A percentile compares a stretch with the other conserved stretches of the same genome.
These are phyloP conservation scores for Pyrus hybrid DNA, from an alignment of 331 rosid species.

Conservation along the genomic window DNA sequence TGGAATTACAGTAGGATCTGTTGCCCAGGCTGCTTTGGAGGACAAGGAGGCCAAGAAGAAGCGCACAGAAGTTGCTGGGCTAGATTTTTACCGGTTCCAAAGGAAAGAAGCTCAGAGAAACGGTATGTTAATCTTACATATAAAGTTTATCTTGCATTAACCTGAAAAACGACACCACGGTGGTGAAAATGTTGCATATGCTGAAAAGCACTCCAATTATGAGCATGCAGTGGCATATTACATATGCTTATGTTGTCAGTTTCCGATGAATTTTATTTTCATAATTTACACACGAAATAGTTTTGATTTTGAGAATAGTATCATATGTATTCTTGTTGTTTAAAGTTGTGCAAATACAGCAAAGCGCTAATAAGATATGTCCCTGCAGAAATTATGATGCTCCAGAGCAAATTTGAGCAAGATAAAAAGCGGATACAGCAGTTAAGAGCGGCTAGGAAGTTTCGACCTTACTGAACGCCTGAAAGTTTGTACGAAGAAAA, in stretches of 20 bases:
- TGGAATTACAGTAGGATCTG: conserved; percentile 72
- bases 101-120: conserved; percentile 80
- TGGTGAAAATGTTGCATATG: not conserved
- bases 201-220: not conserved
- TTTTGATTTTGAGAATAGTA: not conserved
- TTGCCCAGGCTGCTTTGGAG: conserved; percentile 60
- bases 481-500: not conserved
- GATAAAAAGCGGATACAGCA: conserved; percentile 70
- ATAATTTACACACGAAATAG: not conserved
- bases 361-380: not conserved
- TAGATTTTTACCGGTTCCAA: conserved; percentile 81
- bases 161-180: not conserved
- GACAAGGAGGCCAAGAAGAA: conserved; percentile 60
- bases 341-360: not conserved
- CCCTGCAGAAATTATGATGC: conserved; percentile 65
- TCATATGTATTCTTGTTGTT: not conserved
- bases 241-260: not conserved
- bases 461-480: conserved; percentile 56
- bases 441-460: conserved; percentile 74
- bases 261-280: not conserved
- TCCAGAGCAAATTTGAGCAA: conserved; percentile 72
- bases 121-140: conserved; percentile 34
- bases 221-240: not conserved
- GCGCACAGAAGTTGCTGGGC: conserved; percentile 50
- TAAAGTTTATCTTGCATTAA: not conserved